phyloP scores from a whole-genome alignment of 768 basidiomycete species.

The Russula brevipes region DNA sequence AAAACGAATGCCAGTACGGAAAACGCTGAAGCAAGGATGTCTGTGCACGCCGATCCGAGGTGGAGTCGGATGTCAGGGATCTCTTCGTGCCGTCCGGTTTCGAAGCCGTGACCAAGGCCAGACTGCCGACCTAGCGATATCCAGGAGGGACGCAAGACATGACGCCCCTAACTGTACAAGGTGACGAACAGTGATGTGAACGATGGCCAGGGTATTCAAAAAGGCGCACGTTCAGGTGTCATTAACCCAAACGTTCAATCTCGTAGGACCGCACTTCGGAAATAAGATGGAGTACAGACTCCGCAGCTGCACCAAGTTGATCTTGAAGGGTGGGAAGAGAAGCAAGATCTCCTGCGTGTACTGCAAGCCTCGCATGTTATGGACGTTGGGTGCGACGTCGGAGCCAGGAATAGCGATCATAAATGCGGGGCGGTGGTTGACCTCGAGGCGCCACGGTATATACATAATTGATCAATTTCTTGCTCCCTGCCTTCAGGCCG shows the following conservation, averaged over 20 bases:
- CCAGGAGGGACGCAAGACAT: constrained; percentile 5
- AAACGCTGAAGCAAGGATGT: constrained; percentile 8
- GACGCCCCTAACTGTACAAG: constrained; percentile 19
- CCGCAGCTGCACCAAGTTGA: constrained; percentile 10
- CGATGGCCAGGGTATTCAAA: constrained; percentile 1
- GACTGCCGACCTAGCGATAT: constrained; percentile 8
- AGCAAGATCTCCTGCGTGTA: constrained; percentile 15
- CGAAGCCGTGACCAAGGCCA: constrained; percentile 5
- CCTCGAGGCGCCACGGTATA: constrained; percentile 20
- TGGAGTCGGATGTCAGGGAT: constrained; percentile 9
- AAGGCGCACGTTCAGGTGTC: constrained; percentile 8
- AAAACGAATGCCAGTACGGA: neutral
- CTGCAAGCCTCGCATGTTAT: constrained; percentile 18
- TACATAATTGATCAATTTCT: constrained; percentile 21
- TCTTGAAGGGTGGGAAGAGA: constrained; percentile 12
- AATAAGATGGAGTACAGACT: constrained; percentile 11
- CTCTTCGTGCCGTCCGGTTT: constrained; percentile 3
- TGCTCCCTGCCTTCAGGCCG: constrained; percentile 16
- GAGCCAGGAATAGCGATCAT: constrained; percentile 23
- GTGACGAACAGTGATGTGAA: constrained; percentile 16
- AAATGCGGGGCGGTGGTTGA: constrained; percentile 16
- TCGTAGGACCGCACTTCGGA: constrained; percentile 5
- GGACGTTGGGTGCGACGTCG: constrained; percentile 17
- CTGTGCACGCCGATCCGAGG: constrained; percentile 10
- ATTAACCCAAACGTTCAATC: constrained; percentile 5